Conservation (phyloP, 805 yeast genomes). For the Starmerella gropengiesseri region DNA sequence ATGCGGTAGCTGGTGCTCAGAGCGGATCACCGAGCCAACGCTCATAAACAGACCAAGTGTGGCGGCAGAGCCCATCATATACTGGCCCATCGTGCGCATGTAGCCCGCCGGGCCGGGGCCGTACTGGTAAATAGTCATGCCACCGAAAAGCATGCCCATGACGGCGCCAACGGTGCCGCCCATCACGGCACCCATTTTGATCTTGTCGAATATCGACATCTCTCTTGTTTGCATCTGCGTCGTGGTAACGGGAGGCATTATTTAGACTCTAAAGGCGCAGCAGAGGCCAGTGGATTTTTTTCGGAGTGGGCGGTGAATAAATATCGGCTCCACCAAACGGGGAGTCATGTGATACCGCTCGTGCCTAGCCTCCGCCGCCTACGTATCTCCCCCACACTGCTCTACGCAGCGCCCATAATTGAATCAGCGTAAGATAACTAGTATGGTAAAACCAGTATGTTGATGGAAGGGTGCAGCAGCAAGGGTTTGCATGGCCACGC, state of each 20-base stretch:
- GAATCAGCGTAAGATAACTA: no score
- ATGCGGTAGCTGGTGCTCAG: conserved; percentile 23
- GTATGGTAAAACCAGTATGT: no score
- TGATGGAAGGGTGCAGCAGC: no score
- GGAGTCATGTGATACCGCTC: no score
- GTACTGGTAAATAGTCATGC: conserved; percentile 74
- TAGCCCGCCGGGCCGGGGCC: conserved; percentile 99
- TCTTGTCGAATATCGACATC: conserved; percentile 86
- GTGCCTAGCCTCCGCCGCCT: no score
- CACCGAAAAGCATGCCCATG: conserved; percentile 90
- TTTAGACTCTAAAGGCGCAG: neutral
- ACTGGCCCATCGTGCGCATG: conserved; percentile 92
- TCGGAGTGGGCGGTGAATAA: no score
- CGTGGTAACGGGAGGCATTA: conserved; percentile 29
- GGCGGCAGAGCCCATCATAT: conserved; percentile 91
- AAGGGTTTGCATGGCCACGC: no score
- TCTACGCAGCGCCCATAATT: no score
- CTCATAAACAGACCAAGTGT: conserved; percentile 96
- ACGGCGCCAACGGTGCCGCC: conserved; percentile 89
- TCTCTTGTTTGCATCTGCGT: conserved; percentile 26
- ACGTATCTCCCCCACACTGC: no score
- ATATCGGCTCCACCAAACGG: no score
- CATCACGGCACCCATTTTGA: conserved; percentile 98
- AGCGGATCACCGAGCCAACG: conserved; percentile 59
- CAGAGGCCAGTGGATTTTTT: neutral